Evolutionary conservation across 768 basidiomycete species (phyloP).

Genomic region (Leccinellum rugosiceps): DNA sequence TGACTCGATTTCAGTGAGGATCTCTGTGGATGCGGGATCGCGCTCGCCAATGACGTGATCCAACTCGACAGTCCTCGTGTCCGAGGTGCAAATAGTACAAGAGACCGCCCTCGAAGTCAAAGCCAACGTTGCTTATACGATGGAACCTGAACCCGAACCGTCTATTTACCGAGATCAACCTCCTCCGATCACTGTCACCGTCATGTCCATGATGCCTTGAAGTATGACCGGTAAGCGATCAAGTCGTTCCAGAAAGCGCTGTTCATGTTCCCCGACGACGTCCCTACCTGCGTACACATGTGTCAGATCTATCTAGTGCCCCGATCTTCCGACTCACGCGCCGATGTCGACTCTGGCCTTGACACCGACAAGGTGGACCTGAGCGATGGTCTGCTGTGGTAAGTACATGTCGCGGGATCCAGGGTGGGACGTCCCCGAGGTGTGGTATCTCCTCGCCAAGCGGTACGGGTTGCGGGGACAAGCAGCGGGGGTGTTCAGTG

Average conservation of each 20-base stretch:
- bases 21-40: conserved; percentile 28
- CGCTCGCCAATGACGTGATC: conserved; percentile 25
- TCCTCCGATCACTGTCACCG: conserved; percentile 56
- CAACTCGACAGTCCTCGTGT: conserved; percentile 11
- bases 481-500: conserved; percentile 71
- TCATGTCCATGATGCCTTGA: conserved; percentile 63
- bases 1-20: conserved; percentile 21
- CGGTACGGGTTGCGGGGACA: conserved; percentile 70
- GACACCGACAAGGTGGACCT: conserved; percentile 62
- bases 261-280: conserved; percentile 76
- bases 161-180: conserved; percentile 2
- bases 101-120: conserved; percentile 15
- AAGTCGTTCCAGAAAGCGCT: conserved; percentile 84
- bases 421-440: conserved; percentile 92
- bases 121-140: not conserved
- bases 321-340: conserved; percentile 16
- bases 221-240: conserved; percentile 58
- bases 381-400: conserved; percentile 75
- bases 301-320: conserved; percentile 66
- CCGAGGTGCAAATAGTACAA: not conserved
- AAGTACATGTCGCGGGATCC: conserved; percentile 72
- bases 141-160: conserved; percentile 4
- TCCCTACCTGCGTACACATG: conserved; percentile 75
- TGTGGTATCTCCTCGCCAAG: conserved; percentile 90
- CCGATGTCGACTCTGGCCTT: conserved; percentile 9